A percentile compares a stretch with the other conserved stretches of the same genome.
phyloP scores from a whole-genome alignment of 768 basidiomycete genomes.

The Russula emetica region DNA sequence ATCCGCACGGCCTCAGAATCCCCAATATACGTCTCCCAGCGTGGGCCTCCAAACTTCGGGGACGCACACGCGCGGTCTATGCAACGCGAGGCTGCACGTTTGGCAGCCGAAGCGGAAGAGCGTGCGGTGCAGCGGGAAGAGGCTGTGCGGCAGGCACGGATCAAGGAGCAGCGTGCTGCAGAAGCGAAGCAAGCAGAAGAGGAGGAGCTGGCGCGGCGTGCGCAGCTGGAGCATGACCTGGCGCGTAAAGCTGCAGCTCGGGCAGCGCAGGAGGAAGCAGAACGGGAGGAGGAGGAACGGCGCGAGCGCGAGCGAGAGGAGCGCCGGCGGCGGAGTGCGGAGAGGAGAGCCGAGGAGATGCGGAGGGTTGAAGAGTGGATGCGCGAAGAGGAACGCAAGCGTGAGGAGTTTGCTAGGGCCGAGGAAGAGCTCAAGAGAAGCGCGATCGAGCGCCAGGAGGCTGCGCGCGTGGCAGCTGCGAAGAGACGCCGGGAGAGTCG shows the following conservation, averaged over 20 bases:
- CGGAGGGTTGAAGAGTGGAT: slow-evolving; percentile 17
- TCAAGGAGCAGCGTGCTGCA: slow-evolving; percentile 21
- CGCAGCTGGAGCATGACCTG: slow-evolving; percentile 19
- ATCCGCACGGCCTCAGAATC: slow-evolving; percentile 14
- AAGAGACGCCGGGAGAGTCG: slow-evolving; percentile 22
- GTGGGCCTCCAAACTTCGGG: slow-evolving; percentile 18
- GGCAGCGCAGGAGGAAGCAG: slow-evolving; percentile 13
- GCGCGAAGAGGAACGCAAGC: slow-evolving; percentile 8
- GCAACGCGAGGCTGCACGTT: slow-evolving; percentile 13
- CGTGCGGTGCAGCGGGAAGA: slow-evolving; percentile 9
- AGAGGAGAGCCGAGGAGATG: slow-evolving; percentile 13
- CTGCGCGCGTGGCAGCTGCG: slow-evolving; percentile 11
- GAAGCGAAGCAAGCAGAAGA: slow-evolving; percentile 16
- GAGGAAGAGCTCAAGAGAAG: slow-evolving; percentile 20
- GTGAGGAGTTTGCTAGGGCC: slow-evolving; percentile 8
- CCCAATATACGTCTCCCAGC: neutral
- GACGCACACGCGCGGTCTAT: slow-evolving; percentile 13
- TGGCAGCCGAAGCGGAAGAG: slow-evolving; percentile 3
- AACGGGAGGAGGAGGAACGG: slow-evolving; percentile 18
- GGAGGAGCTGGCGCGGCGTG: slow-evolving; percentile 6
- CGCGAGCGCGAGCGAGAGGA: slow-evolving; percentile 16
- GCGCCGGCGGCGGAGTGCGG: slow-evolving; percentile 16
- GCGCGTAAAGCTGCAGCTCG: slow-evolving; percentile 6
- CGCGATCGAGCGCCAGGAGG: slow-evolving; percentile 12
- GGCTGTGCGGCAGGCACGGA: slow-evolving; percentile 15